Base-by-base conservation (phyloP, 2,329 filamentous ascomycete species). In the Setomelanomma holmii region DNA sequence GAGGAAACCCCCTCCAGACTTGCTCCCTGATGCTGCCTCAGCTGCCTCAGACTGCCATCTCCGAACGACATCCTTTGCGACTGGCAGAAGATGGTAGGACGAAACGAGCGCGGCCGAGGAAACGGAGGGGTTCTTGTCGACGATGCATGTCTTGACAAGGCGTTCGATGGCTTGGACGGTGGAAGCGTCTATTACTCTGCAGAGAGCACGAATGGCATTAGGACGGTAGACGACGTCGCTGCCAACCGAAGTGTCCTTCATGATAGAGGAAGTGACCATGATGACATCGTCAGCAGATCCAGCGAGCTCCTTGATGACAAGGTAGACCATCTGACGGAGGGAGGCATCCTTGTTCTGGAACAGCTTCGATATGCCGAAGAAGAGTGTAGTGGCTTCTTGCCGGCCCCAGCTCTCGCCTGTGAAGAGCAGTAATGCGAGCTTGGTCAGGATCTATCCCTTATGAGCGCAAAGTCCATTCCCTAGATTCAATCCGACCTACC, bases 261-360 rank as follows among this genome's bases (percentile, higher is more conserved):
- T 99, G 67, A 99, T 97, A 66, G 93, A 97, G 78, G 91, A 96
- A 16, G 95, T 99, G 57, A 97, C 95, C 95, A 99, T 98, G 75
- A 99, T 99, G 61, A 97, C 96, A 83, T 99, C 95, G 80, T 98
- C 92, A 53, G 95, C 95, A 20, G 92, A 96, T 76, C 88, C 87
- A 64, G 93, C 91, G 70, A 99, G 84, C 84, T 99, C 95, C 86
- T 98, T 99, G 81, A 98, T 91, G 74, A 97, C 88, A 63, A 98
- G 84, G 80, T 98, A 96, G 45, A 99, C 93, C 93, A 98, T 97
- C 82, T 99, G 95, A 71, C 95, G 91, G 74, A 99, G 84, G 68
- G 91, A 93, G 69, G 93, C 90, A 88, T 99, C 95, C 79, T 97
- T 98, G 80, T 98, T 98, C 83, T 98, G 93, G 84, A 99, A 99